These are phyloP conservation scores for Aegilops sharonensis DNA, from an alignment of 176 grass and related monocot species.

Conservation along the genomic window DNA sequence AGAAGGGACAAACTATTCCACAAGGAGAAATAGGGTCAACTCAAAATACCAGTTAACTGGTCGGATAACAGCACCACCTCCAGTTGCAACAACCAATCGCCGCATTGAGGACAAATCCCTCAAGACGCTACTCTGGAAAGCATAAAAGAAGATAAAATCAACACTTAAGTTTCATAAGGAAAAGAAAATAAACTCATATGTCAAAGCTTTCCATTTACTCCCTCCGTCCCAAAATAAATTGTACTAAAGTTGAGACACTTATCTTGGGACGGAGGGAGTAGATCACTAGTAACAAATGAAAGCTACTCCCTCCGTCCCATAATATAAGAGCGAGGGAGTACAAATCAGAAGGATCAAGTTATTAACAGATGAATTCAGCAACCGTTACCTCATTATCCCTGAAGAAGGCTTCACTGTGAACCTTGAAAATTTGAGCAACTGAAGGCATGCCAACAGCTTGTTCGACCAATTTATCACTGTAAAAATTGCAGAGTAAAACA, in stretches of 20 bases:
- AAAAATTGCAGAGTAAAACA: constrained; percentile 26
- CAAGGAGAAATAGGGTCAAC: neutral
- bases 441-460: constrained; percentile 90
- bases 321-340: no score
- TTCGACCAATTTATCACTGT: constrained; percentile 96
- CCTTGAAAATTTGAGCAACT: constrained; percentile 94
- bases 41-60: constrained; percentile 86
- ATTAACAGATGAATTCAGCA: constrained; percentile 6
- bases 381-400: constrained; percentile 83
- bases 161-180: neutral
- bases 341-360: neutral
- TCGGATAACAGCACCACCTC: constrained; percentile 92
- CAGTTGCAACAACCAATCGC: constrained; percentile 93
- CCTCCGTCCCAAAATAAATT: no score
- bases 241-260: no score
- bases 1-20: neutral
- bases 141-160: constrained; percentile 13
- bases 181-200: constrained; percentile 1
- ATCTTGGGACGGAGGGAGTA: no score
- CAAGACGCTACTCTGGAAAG: constrained; percentile 79
- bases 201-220: neutral
- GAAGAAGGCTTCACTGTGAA: constrained; percentile 94
- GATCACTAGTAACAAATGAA: neutral
- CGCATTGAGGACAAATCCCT: constrained; percentile 85
- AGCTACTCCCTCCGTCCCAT: neutral